phyloP scores from a whole-genome alignment of 23 red algal species.

The Chondrus crispus region DNA sequence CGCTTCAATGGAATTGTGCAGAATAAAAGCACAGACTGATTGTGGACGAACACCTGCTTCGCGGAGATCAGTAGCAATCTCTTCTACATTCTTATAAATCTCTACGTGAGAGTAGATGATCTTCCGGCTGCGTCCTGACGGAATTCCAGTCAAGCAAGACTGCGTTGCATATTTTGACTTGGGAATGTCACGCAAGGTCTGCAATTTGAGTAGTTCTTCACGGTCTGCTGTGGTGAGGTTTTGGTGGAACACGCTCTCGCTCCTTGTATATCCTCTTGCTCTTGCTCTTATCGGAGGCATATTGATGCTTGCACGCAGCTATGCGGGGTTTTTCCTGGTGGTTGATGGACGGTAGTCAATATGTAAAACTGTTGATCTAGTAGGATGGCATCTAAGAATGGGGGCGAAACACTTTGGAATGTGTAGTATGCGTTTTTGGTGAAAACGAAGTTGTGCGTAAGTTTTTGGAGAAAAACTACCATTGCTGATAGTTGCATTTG shows the following conservation, averaged over 20 bases:
- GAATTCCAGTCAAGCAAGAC: slow-evolving; percentile 47
- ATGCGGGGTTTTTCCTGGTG: too few relatives aligned
- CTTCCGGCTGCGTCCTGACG: slow-evolving; percentile 41
- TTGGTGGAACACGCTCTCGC: slow-evolving; percentile 44
- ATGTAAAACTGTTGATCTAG: too few relatives aligned
- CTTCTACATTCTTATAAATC: slow-evolving; percentile 83
- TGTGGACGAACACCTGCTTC: slow-evolving; percentile 76
- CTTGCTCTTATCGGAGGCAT: too few relatives aligned
- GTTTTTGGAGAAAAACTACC: too few relatives aligned
- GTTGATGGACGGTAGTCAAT: too few relatives aligned
- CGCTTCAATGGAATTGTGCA: slow-evolving; percentile 44
- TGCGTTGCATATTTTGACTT: slow-evolving; percentile 65
- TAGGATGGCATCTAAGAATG: too few relatives aligned
- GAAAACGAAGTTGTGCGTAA: too few relatives aligned
- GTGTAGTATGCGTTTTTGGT: too few relatives aligned
- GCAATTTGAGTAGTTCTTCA: slow-evolving; percentile 37
- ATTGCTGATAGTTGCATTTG: too few relatives aligned
- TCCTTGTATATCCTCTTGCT: background rate
- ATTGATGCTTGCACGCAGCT: too few relatives aligned
- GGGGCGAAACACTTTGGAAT: too few relatives aligned
- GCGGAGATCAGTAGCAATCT: slow-evolving; percentile 56
- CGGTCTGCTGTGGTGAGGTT: slow-evolving; percentile 44
- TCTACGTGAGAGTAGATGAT: slow-evolving; percentile 70
- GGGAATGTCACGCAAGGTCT: slow-evolving; percentile 63
- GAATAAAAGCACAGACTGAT: slow-evolving; percentile 48